These are phyloP conservation scores for Ogataea ramenticola DNA, from an alignment of 805 yeast genomes.

Conservation along the genomic window DNA sequence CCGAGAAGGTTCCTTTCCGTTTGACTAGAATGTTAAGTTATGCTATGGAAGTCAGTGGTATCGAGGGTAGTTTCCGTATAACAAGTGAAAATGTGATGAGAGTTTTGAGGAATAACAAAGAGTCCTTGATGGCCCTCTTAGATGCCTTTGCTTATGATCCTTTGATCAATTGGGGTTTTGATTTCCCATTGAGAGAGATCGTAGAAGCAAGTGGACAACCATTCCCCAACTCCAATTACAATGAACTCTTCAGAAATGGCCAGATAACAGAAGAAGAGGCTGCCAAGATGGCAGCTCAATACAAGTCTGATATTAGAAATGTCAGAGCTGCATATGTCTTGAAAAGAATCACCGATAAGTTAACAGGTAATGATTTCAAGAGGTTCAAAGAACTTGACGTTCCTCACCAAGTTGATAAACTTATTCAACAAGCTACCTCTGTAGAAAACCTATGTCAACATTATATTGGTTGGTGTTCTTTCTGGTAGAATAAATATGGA, in stretches of 20 bases:
- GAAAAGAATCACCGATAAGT: conserved; percentile 83
- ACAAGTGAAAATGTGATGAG: conserved; percentile 97
- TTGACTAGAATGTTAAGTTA: conserved; percentile 93
- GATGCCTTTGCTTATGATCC: conserved; percentile 99
- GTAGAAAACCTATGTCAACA: conserved; percentile 95
- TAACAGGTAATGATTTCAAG: conserved; percentile 89
- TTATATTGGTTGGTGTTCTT: conserved; percentile 98
- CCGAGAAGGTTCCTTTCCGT: conserved; percentile 97
- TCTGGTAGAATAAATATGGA: too few species aligned
- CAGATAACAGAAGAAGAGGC: conserved; percentile 76
- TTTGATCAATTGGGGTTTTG: conserved; percentile 97
- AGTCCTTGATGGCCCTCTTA: conserved; percentile 93
- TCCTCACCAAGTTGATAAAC: conserved; percentile 84
- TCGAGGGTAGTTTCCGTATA: conserved; percentile 94
- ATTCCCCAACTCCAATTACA: conserved; percentile 61
- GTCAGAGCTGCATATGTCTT: conserved; percentile 89
- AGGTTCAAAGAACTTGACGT: conserved; percentile 65
- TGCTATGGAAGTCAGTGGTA: conserved; percentile 99
- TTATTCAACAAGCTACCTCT: conserved; percentile 93
- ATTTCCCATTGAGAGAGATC: conserved; percentile 74
- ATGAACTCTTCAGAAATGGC: conserved; percentile 62
- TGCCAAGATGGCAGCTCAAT: conserved; percentile 58
- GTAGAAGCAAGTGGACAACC: conserved; percentile 68
- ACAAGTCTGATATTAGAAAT: conserved; percentile 66
- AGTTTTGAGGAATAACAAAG: conserved; percentile 86